Base-by-base conservation (phyloP, 2,329 filamentous ascomycete genomes). In the Cladobotryum protrusum region DNA sequence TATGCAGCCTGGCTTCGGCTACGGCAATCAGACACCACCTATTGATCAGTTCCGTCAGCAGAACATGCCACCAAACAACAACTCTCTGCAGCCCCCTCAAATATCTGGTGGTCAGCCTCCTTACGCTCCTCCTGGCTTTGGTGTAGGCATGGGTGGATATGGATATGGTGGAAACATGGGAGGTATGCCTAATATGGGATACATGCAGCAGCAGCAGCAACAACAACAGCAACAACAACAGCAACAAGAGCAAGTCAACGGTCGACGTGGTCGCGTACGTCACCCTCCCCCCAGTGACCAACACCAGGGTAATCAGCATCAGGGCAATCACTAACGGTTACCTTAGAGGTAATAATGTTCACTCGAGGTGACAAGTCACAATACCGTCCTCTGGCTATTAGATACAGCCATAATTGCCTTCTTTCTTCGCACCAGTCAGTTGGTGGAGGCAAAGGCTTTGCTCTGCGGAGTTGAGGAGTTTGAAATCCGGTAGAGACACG, bases 231-330 rank as follows among this genome's bases (percentile, higher is more conserved):
- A 35, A 14, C 33, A 8, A 35, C 33, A 35, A 35, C 35, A 74
- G 55, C 55, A 75, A 55, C 78, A 82, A 60, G 77, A 79, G 57
- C 77, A 78, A 57, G 72, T 72, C 56, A 80, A 78, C 64, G 64
- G 69, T 55, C 70, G 80, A 64, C 76, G 81, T 57, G 80, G 80
- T 66, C 76, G 81, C 61, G 78, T 81, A 75, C 71, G 78, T 66
- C 41, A 48, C 43, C 50, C 37, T 50, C 45, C 46, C 48, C 43
- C 48, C 47, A 52, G 50, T 45, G 49, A 52, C 49, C 49, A 46
- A 50, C 41, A 42, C 51, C 35, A 37, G 35, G 35, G 35, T 35
- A 35, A 41, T 52, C 51, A 46, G 17, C 24, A 48, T 33, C 47
- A 54, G 52, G 52, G 48, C 52, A 48, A 43, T 34, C 45, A 56